These are phyloP conservation scores for Pleodorina starrii DNA, from an alignment of 139 green algal genomes.

Conservation along the genomic window DNA sequence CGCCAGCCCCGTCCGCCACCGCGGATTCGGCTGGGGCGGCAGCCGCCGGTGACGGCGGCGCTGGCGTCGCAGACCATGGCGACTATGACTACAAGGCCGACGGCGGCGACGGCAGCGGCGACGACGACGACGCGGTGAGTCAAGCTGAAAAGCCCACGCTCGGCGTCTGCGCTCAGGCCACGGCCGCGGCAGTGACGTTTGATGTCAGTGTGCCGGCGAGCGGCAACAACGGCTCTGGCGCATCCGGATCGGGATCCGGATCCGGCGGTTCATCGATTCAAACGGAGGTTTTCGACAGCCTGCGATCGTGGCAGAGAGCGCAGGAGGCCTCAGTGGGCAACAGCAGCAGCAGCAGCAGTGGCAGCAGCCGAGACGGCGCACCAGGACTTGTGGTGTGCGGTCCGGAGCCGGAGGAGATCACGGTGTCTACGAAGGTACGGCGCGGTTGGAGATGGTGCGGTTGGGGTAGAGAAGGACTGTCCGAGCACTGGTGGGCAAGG, in stretches of 20 bases:
- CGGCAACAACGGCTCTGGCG: neutral
- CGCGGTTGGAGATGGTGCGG: too few relatives aligned
- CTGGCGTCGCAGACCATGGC: neutral
- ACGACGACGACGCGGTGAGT: neutral
- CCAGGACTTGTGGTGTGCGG: neutral
- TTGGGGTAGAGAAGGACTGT: too few relatives aligned
- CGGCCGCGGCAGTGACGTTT: neutral
- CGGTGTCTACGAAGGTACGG: slow-evolving; percentile 30
- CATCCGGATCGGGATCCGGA: neutral
- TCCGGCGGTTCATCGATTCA: neutral
- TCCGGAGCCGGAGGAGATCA: neutral
- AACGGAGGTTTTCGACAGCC: slow-evolving; percentile 1
- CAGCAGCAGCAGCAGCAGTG: neutral
- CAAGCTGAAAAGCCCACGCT: neutral
- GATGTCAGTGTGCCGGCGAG: neutral
- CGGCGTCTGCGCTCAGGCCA: neutral
- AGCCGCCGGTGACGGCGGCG: neutral
- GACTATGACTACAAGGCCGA: neutral
- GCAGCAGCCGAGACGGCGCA: neutral
- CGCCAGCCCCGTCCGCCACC: neutral
- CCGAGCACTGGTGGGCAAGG: too few relatives aligned
- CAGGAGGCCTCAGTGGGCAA: neutral
- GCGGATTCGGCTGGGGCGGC: neutral
- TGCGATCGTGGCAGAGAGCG: slow-evolving; percentile 16
- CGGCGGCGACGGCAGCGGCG: neutral